phyloP scores from a whole-genome alignment of 129 eudicot genomes.

The Heracleum sosnowskyi region DNA sequence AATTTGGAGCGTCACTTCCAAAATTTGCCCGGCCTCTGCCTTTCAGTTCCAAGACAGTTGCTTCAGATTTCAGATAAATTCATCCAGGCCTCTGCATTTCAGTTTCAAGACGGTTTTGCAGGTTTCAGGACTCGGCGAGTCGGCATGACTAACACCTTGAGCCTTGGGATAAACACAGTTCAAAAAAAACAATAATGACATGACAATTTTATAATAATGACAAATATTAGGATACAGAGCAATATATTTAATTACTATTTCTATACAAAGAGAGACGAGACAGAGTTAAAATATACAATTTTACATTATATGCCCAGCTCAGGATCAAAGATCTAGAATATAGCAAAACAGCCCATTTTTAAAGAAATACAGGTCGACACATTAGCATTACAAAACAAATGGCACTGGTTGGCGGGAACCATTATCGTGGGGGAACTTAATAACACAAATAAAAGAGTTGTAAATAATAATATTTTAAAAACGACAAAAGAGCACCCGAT shows the following conservation, averaged over 20 bases:
- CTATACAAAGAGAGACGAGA: background rate
- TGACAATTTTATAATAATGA: background rate
- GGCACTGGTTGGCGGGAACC: background rate
- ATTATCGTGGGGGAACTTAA: constrained; percentile 1
- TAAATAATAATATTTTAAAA: constrained; percentile 8
- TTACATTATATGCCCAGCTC: background rate
- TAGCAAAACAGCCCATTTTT: background rate
- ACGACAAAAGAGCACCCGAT: background rate
- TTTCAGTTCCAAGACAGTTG: no score
- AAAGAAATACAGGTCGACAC: background rate
- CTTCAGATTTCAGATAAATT: no score
- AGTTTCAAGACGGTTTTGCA: background rate
- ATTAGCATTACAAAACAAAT: constrained; percentile 9
- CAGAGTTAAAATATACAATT: background rate
- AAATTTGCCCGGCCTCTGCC: no score
- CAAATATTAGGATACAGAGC: background rate
- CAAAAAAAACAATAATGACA: background rate
- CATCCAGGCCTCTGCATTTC: background rate
- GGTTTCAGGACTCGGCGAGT: background rate
- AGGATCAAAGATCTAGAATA: background rate
- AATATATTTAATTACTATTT: background rate
- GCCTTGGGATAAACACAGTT: background rate
- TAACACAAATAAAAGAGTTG: constrained; percentile 22
- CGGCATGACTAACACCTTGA: background rate
- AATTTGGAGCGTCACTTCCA: background rate